Evolutionary conservation across 2,329 filamentous ascomycete genomes (phyloP), one percentile per base, ranked within the genome.

Genomic region (Alternaria panax): DNA sequence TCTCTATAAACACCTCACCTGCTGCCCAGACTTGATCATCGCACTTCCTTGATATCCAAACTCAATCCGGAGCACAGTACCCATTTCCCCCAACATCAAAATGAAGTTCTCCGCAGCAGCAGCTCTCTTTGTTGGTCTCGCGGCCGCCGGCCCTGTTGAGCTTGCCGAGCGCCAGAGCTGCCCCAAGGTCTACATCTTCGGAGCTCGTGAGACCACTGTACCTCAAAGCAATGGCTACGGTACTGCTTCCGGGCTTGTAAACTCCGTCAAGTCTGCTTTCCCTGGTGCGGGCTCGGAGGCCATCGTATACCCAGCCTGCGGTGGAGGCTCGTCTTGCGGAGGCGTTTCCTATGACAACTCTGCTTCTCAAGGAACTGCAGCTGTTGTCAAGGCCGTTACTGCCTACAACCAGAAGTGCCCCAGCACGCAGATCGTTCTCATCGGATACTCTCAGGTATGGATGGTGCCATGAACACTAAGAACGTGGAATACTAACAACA

Each of bases 371-470:
- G 88, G 88, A 38, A 87, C 86, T 5, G 70, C 79, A 7, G 87
- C 87, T 11, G 87, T 88, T 4, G 83, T 86, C 2, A 83, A 77
- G 36, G 86, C 85, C 7, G 86, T 90, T 2, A 90, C 86, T 46
- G 75, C 78, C 27, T 87, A 86, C 71, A 84, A 88, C 69, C 73
- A 80, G 27, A 79, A 80, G 68, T 89, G 87, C 68, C 87, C 87
- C 9, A 76, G 74, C 67, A 85, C 86, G 6, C 77, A 87, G 69
- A 79, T 89, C 32, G 85, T 89, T 6, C 75, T 89, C 30, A 84
- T 89, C 36, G 87, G 87, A 34, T 89, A 89, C 73, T 88, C 85
- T 7, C 86, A 88, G 79, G 85, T 85, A 68, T 22, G 77, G 32
- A 2, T 9, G 42, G 2, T 52, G n/a, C 16, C 18, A 14, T 18